Conservation (phyloP, 1,284 basidiomycete genomes). For the Tylopilus sp. region DNA sequence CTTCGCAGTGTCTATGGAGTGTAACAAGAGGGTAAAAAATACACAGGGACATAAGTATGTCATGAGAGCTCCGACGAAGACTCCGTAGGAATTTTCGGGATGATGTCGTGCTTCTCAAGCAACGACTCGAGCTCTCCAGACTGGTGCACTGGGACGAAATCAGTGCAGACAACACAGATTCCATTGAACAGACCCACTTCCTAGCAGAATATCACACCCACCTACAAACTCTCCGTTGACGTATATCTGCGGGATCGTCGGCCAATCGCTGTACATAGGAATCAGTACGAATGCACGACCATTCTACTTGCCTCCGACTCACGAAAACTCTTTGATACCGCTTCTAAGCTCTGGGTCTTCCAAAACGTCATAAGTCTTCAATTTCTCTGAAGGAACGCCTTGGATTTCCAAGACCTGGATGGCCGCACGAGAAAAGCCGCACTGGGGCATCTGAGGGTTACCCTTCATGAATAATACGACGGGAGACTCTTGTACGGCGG, state of each 20-base stretch:
- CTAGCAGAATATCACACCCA: constrained; percentile 92
- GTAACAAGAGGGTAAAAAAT: neutral
- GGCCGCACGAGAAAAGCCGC: constrained; percentile 94
- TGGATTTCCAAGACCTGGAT: constrained; percentile 90
- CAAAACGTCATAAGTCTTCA: constrained; percentile 88
- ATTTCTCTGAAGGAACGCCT: constrained; percentile 75
- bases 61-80: constrained; percentile 14
- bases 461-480: constrained; percentile 91
- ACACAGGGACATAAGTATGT: constrained; percentile 1
- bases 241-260: constrained; percentile 96
- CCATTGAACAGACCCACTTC: constrained; percentile 60
- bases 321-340: constrained; percentile 97
- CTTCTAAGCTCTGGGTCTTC: constrained; percentile 81
- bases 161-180: neutral
- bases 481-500: constrained; percentile 55
- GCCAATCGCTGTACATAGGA: constrained; percentile 76
- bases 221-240: constrained; percentile 95
- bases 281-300: neutral
- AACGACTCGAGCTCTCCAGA: constrained; percentile 89
- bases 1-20: constrained; percentile 2
- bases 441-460: constrained; percentile 80
- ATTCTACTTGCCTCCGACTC: constrained; percentile 34
- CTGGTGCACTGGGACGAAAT: constrained; percentile 78
- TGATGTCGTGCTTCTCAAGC: constrained; percentile 71
- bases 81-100: constrained; percentile 40